Base-by-base conservation (phyloP, 2,329 filamentous ascomycete species). In the Dendrostoma leiphaemia region DNA sequence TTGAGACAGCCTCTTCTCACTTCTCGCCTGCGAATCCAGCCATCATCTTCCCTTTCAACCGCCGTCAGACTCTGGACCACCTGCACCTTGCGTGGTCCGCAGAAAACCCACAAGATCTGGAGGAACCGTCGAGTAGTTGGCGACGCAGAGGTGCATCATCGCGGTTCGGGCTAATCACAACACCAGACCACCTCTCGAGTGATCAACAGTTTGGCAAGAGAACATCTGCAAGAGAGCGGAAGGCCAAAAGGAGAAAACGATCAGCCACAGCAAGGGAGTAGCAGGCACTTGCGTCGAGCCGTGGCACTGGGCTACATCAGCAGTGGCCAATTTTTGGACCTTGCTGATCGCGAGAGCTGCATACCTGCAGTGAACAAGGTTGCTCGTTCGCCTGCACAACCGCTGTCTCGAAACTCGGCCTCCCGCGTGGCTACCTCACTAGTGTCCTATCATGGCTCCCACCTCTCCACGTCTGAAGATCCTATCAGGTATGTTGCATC, bases 401-500 rank as follows among this genome's bases (percentile, higher is more conserved):
- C 59, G 60, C 61, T 61, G 60, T 61, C 61, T 66, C 61, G 60
- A 65, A 63, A 65, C 62, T 61, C 62, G 64, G 60, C 61, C 46
- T 38, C 49, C 59, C 64, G 58, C 61, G 59, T 60, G 63, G 65
- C 72, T 70, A 65, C 61, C n/a, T 70, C 67, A 61, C 62, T 70
- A 63, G 69, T 70, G 62, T 68, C 66, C 69, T 69, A 77, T 70
- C 70, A 83, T 83, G 81, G 80, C 79, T 72, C 80, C 81, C 70
- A 73, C 76, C 69, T 74, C 80, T 70, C 79, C 81, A 71, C 79
- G 80, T 72, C 76, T 80, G 71, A 82, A 78, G 74, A 76, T 82
- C 71, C 75, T 83, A 68, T 81, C 79, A 78, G 81, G 81, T 83
- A 72, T 72, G 81, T 79, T 63, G 52, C 48, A 50, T 45, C 41